Percentiles rank a stretch among this genome's conserved stretches.
phyloP scores from a whole-genome alignment of 1,284 basidiomycete species.

The Austroboletus novae-zelandiae region DNA sequence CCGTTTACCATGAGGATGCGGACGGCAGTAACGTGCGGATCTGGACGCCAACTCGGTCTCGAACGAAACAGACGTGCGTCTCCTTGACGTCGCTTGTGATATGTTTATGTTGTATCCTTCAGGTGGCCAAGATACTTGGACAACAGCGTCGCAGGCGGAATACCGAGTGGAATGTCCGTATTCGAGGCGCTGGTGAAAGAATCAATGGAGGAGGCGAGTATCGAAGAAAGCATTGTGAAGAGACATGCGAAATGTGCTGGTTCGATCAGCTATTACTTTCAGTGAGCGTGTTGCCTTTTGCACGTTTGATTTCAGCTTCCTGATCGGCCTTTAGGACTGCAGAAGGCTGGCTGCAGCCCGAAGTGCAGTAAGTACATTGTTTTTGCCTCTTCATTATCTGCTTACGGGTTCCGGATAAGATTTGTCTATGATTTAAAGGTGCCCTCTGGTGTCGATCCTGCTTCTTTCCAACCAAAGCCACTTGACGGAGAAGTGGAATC shows the following conservation, averaged over 20 bases:
- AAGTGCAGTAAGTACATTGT: constrained; percentile 60
- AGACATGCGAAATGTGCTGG: constrained; percentile 59
- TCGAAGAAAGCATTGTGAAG: constrained; percentile 61
- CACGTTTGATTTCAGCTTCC: background rate
- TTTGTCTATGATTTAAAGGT: constrained; percentile 81
- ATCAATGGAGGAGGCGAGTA: constrained; percentile 88
- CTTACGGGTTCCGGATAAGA: constrained; percentile 35
- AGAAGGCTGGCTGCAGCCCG: constrained; percentile 82
- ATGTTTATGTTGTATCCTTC: constrained; percentile 3
- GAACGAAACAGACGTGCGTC: constrained; percentile 83
- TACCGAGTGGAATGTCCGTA: constrained; percentile 70
- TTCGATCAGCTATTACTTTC: constrained; percentile 66
- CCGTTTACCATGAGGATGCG: constrained; percentile 55
- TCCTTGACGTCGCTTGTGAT: background rate
- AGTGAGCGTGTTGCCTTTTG: constrained; percentile 38
- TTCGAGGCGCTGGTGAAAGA: constrained; percentile 88
- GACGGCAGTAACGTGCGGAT: constrained; percentile 56
- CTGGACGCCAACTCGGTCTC: constrained; percentile 87
- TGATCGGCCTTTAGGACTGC: constrained; percentile 46
- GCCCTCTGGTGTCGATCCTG: constrained; percentile 49
- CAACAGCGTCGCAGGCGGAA: constrained; percentile 79
- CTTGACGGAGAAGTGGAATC: constrained; percentile 92
- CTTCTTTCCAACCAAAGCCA: constrained; percentile 64
- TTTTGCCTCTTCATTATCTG: background rate
- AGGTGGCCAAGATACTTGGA: constrained; percentile 79